Evolutionary conservation across 306 rosid genomes (phyloP), one percentile per base, ranked within the genome.

Genomic region (Acacia confusa): DNA sequence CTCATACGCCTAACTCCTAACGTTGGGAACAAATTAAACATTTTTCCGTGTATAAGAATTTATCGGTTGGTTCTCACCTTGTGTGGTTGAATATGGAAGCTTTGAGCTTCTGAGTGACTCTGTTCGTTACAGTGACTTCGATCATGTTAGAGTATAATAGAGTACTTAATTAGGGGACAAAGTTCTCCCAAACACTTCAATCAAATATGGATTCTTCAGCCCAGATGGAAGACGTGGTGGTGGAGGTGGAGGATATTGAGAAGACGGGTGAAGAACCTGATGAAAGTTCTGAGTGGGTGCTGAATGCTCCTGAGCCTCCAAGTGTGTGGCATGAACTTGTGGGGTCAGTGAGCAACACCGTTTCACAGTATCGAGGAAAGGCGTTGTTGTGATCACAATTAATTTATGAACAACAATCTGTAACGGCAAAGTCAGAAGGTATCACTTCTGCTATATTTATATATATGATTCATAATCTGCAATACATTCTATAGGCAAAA

Each of bases 121-220:
- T 27, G 38, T 25, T 28, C n/a, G 15, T 63, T 10, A 27, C 22
- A 2, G 30, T 0, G 2, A 68, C 17, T 68, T 68, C 40, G 1
- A 36, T 24, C 47, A 36, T 67, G 47, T 36, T 19, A 67, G 27
- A 34, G 24, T 36, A 67, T 45, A 67, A 0, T 3, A 19, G 47
- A 17, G 12, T 36, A 36, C 14, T 63, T 13, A 28, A 6, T 7
- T 36, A 47, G 69, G 81, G 20, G 85, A 70, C 77, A n/a, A 55
- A 81, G 88, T 85, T 88, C 88, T 74, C 85, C 85, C 87, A 85
- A 88, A 88, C 84, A 81, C 87, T 88, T 88, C 89, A 86, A 32
- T 40, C 73, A 68, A 68, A 68, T 40, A 84, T 84, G 92, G 79
- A 77, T 82, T 85, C 82, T 55, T 77, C 79, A 16, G 78, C 68